Percentiles rank a stretch among this genome's conserved stretches.
These are phyloP conservation scores for Rhynchospora tenuis DNA, from an alignment of 176 grass and related monocot genomes.

Conservation along the genomic window DNA sequence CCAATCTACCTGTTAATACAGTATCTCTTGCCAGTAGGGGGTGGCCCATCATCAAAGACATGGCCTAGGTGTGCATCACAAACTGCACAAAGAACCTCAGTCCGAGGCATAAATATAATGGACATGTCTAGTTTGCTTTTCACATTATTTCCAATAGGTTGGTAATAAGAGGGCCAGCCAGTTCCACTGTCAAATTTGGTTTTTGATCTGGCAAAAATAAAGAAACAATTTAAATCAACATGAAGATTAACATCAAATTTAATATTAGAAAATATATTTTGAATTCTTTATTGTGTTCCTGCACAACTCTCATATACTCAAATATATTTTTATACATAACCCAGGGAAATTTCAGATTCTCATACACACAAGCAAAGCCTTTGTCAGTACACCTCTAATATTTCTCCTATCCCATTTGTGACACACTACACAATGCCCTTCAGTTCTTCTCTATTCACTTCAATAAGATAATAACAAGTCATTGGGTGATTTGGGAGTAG, in stretches of 20 bases:
- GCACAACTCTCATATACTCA: background rate
- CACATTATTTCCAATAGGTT: slow-evolving; percentile 60
- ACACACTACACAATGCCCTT: background rate
- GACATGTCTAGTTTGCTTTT: slow-evolving; percentile 74
- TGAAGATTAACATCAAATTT: background rate
- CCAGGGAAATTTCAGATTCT: background rate
- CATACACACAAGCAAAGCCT: background rate
- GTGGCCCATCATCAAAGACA: slow-evolving; percentile 74
- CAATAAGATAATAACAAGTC: background rate
- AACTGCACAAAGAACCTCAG: slow-evolving; percentile 54
- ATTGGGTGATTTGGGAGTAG: background rate
- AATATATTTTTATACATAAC: background rate
- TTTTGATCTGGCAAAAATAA: slow-evolving; percentile 43
- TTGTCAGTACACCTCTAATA: background rate
- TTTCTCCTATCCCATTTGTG: background rate
- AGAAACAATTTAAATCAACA: slow-evolving; percentile 8
- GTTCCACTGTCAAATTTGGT: slow-evolving; percentile 90
- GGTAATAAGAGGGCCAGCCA: slow-evolving; percentile 81
- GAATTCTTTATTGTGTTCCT: background rate
- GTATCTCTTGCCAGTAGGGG: slow-evolving; percentile 62
- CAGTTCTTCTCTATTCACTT: background rate
- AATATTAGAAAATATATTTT: background rate
- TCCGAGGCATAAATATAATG: slow-evolving; percentile 79
- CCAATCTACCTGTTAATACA: slow-evolving; percentile 67
- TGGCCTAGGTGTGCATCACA: slow-evolving; percentile 82